Evolutionary conservation across 768 basidiomycete genomes (phyloP).

Genomic region (Xerocomellus intermedius): DNA sequence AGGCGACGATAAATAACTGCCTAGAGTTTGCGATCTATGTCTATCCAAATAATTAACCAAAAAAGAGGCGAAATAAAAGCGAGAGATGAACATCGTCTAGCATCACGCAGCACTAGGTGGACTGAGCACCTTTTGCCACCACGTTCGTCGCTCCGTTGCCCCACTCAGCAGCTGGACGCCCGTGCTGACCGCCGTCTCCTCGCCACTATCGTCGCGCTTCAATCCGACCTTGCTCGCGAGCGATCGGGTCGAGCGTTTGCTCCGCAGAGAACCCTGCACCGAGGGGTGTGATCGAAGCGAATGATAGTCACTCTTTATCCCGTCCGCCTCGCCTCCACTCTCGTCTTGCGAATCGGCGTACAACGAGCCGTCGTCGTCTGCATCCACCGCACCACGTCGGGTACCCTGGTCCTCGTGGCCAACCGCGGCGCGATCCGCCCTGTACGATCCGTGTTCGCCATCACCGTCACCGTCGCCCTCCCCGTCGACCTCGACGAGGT

Average conservation of each 20-base stretch:
- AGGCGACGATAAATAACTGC: background rate
- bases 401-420: background rate
- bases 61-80: background rate
- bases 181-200: background rate
- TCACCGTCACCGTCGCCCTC: slow-evolving; percentile 20
- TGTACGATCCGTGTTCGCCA: slow-evolving; percentile 4
- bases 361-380: slow-evolving; percentile 20
- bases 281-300: slow-evolving; percentile 28
- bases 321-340: slow-evolving; percentile 1
- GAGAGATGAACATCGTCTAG: background rate
- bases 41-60: background rate
- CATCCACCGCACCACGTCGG: background rate
- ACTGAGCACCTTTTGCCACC: slow-evolving; percentile 33
- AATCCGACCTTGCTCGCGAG: slow-evolving; percentile 10
- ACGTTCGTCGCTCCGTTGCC: slow-evolving; percentile 23
- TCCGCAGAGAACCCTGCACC: slow-evolving; percentile 22
- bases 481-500: slow-evolving; percentile 31
- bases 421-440: background rate
- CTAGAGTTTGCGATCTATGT: background rate
- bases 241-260: slow-evolving; percentile 19
- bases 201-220: background rate
- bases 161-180: background rate
- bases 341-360: slow-evolving; percentile 24
- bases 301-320: slow-evolving; percentile 29
- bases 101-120: slow-evolving; percentile 13